Base-by-base conservation (phyloP, 139 green algal genomes). In the Chlorella sp. region DNA sequence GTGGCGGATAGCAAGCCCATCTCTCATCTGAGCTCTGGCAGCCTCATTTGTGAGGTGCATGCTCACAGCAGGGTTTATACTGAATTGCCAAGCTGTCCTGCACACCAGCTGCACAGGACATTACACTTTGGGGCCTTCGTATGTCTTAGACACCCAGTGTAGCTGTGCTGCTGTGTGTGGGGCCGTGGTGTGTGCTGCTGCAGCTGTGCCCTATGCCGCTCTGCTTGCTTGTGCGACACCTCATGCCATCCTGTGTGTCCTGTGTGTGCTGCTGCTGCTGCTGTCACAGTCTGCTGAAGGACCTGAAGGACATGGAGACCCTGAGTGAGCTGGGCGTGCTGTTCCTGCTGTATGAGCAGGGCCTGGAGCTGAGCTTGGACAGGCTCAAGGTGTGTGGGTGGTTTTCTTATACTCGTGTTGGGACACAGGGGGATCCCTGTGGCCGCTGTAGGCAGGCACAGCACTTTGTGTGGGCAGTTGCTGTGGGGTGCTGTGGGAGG, bases 301-400 rank as follows among this genome's bases (percentile, higher is more conserved):
- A 97, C 73, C 82, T 90, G 22, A 76, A 94, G 64, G 91, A 98
- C 35, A 83, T 97, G 20, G 88, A 96, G 79, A 86, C 88, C 33
- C 88, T 98, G 22, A 88, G 79, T 1, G 93, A 98, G 85, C 85
- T 98, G 49, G 94, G 94, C 10, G 94, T 98, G 65, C 82, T 97
- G 49, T 98, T 98, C 75, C 72, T 98, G 79, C 83, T 98, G 34
- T 98, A 97, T 80, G 94, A 98, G 74, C 97, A 98, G 92, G 94
- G 94, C 0, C 78, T 98, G 66, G 94, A 98, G 85, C 87, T 98
- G 42, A 91, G 83, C 1, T 60, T 96, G 24, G 91, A 95, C 71
- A 85, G 93, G 0, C 85, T 98, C n/a, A 92, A 92, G 85, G 87
- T 89, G 42, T 55, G 42, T n/a, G n/a, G n/a, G n/a, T n/a, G n/a